Evolutionary conservation across 345 rosid genomes (phyloP).

Genomic region (Populus pruinosa): DNA sequence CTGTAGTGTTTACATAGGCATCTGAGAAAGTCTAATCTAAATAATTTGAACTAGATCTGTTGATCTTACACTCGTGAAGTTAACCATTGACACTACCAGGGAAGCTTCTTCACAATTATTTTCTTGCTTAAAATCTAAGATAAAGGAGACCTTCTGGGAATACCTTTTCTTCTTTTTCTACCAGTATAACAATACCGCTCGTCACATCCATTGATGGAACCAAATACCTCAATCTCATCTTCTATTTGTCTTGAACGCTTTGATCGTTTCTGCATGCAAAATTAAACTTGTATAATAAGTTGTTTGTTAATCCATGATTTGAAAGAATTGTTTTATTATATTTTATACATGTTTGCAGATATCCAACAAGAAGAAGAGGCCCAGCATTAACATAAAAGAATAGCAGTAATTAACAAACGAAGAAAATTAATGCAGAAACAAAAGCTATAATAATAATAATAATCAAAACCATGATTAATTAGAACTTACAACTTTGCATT

Average conservation of each 20-base stretch:
- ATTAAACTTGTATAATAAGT: not conserved
- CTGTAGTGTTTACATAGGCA: not conserved
- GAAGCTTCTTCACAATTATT: not conserved
- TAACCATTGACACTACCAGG: constrained; percentile 23
- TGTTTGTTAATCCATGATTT: not conserved
- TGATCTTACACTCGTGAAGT: constrained; percentile 19
- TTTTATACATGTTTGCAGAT: no score
- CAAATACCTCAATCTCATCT: not conserved
- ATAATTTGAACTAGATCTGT: constrained; percentile 1
- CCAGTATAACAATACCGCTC: not conserved
- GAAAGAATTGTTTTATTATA: no score
- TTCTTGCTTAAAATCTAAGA: constrained; percentile 6
- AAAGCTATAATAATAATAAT: no score
- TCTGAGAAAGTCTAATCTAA: constrained; percentile 8
- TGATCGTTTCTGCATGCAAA: not conserved
- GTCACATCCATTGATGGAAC: not conserved
- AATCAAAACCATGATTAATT: no score
- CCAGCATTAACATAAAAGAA: no score
- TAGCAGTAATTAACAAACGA: no score
- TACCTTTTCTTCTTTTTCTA: constrained; percentile 4
- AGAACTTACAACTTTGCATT: constrained; percentile 1
- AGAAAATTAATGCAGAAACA: no score
- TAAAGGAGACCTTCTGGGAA: constrained; percentile 3
- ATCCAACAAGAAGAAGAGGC: no score
- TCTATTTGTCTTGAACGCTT: not conserved